Conservation (phyloP, 2,329 filamentous ascomycete species). For the Ophiostoma perfectum region DNA sequence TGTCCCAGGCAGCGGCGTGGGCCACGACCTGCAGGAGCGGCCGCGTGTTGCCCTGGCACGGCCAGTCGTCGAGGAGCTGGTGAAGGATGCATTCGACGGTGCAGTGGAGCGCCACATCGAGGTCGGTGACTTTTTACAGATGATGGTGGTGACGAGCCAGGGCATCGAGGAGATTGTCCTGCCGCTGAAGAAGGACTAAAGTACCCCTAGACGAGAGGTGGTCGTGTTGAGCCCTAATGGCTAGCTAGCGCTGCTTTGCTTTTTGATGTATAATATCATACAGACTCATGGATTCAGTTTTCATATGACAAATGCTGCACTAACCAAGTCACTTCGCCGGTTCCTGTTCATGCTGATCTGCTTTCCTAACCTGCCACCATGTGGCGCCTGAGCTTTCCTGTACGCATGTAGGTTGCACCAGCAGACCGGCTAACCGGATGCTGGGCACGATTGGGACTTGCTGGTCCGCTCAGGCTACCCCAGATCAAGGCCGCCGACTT, state of each 20-base stretch:
- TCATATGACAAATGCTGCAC: not conserved
- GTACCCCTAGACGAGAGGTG: not conserved
- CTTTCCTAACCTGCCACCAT: not conserved
- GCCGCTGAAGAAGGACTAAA: slow-evolving; percentile 84
- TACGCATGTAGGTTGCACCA: too few relatives aligned
- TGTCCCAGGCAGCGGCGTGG: slow-evolving; percentile 75
- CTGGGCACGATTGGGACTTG: not conserved
- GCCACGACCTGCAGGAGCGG: slow-evolving; percentile 71
- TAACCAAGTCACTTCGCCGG: too few relatives aligned
- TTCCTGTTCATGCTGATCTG: not conserved
- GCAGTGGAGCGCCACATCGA: slow-evolving; percentile 98
- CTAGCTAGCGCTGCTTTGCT: slow-evolving; percentile 14
- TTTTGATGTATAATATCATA: not conserved
- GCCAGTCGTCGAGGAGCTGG: slow-evolving; percentile 73
- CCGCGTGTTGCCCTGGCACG: slow-evolving; percentile 64
- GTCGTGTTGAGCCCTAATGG: not conserved
- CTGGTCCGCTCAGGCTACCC: not conserved
- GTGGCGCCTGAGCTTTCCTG: too few relatives aligned
- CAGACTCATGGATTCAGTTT: not conserved
- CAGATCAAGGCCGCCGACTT: not conserved
- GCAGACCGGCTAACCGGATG: not conserved
- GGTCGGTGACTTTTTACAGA: slow-evolving; percentile 92
- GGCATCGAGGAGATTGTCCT: slow-evolving; percentile 82
- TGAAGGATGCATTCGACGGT: slow-evolving; percentile 96
- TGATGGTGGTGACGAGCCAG: slow-evolving; percentile 82